Base-by-base conservation (phyloP, 441 rosid species). In the Sinapis alba region DNA sequence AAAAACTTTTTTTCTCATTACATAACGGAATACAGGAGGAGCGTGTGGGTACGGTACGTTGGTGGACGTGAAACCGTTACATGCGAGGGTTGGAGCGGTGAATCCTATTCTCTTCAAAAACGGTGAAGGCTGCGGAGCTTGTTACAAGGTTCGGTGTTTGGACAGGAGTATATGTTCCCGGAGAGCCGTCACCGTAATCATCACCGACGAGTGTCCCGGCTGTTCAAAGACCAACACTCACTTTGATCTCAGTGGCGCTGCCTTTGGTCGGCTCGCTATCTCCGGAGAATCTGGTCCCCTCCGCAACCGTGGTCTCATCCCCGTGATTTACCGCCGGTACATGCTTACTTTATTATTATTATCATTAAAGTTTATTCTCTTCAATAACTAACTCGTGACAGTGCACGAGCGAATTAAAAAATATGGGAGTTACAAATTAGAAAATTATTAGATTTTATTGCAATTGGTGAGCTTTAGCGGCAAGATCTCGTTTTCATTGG, bases 201-300 rank as follows among this genome's bases (percentile, higher is more conserved):
- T 92, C 23, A 95, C 94, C 2, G 99, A 95, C 79, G 97, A 92
- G 84, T 89, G 98, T 74, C 99, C 98, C 0, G 97, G 96, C 1
- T 92, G 97, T 78, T 76, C 94, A 58, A 83, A 81, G 56, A 95
- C 95, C 18, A 81, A 66, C 73, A 82, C 88, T 69, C 99, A 92
- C 73, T 95, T 95, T 72, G 99, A 93, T 84, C 93, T 95, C 59
- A 95, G 99, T 43, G 99, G 97, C 23, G 86, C 98, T 0, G 99
- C 91, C 16, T 96, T 96, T 60, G 97, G 99, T 13, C 91, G 90
- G 5, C 84, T 96, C 87, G 98, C 97, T 26, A 76, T 93, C 28
- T 10, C 92, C 56, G 98, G 97, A 2, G 97, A 90, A 73, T 59
- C 74, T 36, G 80, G 82, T 13, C 90, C 66, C 75, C 96, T 93